Evolutionary conservation across 805 yeast genomes (phyloP), one percentile per base, ranked within the genome.

Genomic region (Metschnikowia kunwiensis): DNA sequence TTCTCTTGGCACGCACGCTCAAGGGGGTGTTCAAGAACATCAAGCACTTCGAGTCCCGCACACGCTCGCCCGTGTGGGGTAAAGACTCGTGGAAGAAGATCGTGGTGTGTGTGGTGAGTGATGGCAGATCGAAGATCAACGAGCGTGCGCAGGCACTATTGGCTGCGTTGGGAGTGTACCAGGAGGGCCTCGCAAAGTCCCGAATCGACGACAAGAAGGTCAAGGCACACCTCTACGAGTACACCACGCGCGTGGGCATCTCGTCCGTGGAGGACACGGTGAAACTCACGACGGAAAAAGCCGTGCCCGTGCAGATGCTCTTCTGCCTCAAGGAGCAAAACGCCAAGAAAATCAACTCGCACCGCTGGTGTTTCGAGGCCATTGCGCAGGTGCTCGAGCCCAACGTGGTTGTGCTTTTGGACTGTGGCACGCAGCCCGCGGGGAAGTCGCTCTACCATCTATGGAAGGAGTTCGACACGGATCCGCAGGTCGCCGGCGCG

Each of bases 291-390:
- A 66, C 72, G 2, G 74, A 72, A 38, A 74, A 76, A 48, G 65
- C 78, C 41, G 78, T 78, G 11, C 85, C 85, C 0, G 77, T 78
- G 20, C 85, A 78, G 55, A 60, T 78, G 57, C 60, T 80, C 27
- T 72, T 78, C 46, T 77, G 82, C 40, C 60, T 78, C 46, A 78
- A 78, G 57, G 84, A 78, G 55, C 62, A 72, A 43, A 78, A 78
- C 57, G 71, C 81, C 17, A 78, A 78, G 57, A 78, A 78, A 46
- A 78, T 78, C 56, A 78, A 78, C 56, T 75, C 82, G 17, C 85
- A 78, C 53, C 61, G 85, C 43, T 78, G 85, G 85, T 74, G 81
- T 49, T 78, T 78, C 63, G 79, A 78, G 52, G 84, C 82, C 1
- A 65, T 78, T 38, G 74, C 80, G 30, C 74, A 70, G 43, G 71